Evolutionary conservation across 1,284 basidiomycete genomes (phyloP), one percentile per base, ranked within the genome.

Genomic region (Cutaneotrichosporon mucoides): DNA sequence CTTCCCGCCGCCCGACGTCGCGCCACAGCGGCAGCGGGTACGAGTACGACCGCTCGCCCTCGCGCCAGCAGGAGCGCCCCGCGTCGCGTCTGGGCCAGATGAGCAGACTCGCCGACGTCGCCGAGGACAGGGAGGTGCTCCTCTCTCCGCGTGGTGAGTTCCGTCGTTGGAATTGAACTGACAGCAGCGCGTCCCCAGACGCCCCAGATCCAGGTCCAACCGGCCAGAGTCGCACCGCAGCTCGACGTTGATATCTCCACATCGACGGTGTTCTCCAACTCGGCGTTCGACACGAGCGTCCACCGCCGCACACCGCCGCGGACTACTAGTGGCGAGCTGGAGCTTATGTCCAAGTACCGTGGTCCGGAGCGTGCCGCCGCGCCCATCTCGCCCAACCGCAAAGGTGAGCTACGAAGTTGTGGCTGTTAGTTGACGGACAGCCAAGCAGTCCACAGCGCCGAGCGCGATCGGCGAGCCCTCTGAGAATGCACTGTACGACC

Each of bases 401-500:
- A 45, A 16, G 37, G 50, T 47, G 15, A n/a, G n/a, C n/a, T n/a
- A n/a, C n/a, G n/a, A n/a, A n/a, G n/a, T n/a, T n/a, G n/a, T n/a
- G n/a, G n/a, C n/a, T n/a, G n/a, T n/a, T n/a, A n/a, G 44, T 45
- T 55, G 34, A 47, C 36, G n/a, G 24, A 11, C 36, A 33, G 59
- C 59, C 47, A 65, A 65, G 44, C 58, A 65, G 52, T 58, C 55
- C 1, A 62, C 64, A 5, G 64, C 58, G 0, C 64, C 64, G 4
- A 58, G 44, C 6, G 56, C 15, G 15, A 62, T 67, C 43, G 59
- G 57, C 11, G 50, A 62, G 35, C 66, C 67, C 15, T 64, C 65
- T 38, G 48, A 65, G 9, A 65, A 65, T 13, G 64, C 72, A 9
- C 70, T 74, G n/a, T 65, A 59, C 34, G 64, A 71, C 34, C 67